Evolutionary conservation across 306 rosid genomes (phyloP).

Genomic region (Albizia julibrissin): DNA sequence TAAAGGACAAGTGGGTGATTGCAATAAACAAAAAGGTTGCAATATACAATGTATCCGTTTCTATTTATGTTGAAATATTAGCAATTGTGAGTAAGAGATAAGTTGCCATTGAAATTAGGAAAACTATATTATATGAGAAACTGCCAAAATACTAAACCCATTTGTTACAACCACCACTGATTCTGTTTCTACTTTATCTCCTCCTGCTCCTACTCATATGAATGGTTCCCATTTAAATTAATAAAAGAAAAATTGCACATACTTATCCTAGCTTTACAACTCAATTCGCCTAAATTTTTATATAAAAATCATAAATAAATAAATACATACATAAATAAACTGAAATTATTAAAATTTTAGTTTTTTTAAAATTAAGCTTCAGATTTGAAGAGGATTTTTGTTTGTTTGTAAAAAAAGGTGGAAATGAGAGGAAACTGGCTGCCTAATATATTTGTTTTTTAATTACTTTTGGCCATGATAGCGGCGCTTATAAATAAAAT

Average conservation of each 20-base stretch:
- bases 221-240: background rate
- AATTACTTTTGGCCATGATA: background rate
- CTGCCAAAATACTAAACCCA: slow-evolving; percentile 16
- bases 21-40: background rate
- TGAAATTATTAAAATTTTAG: no score
- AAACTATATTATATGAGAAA: slow-evolving; percentile 33
- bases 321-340: no score
- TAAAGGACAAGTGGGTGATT: background rate
- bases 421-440: background rate
- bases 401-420: background rate
- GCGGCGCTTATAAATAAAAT: background rate
- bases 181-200: background rate
- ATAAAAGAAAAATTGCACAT: background rate
- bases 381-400: background rate
- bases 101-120: slow-evolving; percentile 14
- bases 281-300: no score
- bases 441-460: background rate
- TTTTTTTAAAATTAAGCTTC: background rate
- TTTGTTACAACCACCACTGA: background rate
- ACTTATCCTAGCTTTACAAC: no score
- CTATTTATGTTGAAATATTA: background rate
- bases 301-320: no score
- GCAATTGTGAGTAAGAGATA: background rate
- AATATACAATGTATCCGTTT: background rate
- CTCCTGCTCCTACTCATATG: background rate